Evolutionary conservation across 345 rosid genomes (phyloP), one percentile per base, ranked within the genome.

Genomic region (Durio zibethinus): DNA sequence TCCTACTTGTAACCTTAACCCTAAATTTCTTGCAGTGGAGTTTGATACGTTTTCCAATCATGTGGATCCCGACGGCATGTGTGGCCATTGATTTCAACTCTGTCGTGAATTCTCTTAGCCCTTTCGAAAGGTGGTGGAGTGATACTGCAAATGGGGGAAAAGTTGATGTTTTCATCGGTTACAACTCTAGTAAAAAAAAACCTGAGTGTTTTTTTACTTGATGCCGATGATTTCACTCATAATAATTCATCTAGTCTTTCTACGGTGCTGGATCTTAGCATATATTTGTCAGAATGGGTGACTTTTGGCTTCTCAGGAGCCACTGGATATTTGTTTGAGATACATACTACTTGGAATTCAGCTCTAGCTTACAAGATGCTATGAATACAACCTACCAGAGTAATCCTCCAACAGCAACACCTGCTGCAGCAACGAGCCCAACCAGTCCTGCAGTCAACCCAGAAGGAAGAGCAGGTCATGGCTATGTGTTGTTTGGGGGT

Each of bases 281-380:
- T 23, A 40, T 73, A 82, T 67, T 79, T 88, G 43, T 83, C 89
- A 2, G 75, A 88, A 70, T 81, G 77, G 84, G 88, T 85, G 7
- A 82, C 81, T 0, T 61, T 90, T 9, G 93, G 93, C n/a, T 85
- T 83, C 53, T 80, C 89, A 4, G 92, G 88, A 0, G 54, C 89
- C 0, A 72, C 89, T 25, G 75, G 87, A 45, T 0, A 2, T 0
- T 0, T 0, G 3, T 43, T 36, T 0, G 82, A 81, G 42, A 53
- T 77, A 10, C 88, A 85, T 21, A 80, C 60, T 12, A 78, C 88
- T 76, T 5, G 92, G 79, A 77, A 10, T 88, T 82, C 68, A 27
- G 3, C 53, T 29, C 71, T 27, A 60, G 25, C 43, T 71, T 71
- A 31, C 60, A 18, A 33, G 60, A 31, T 31, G 5, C 40, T 10